Evolutionary conservation across 2,329 filamentous ascomycete genomes (phyloP).

Genomic region (Chrysosporium keratinophilum): DNA sequence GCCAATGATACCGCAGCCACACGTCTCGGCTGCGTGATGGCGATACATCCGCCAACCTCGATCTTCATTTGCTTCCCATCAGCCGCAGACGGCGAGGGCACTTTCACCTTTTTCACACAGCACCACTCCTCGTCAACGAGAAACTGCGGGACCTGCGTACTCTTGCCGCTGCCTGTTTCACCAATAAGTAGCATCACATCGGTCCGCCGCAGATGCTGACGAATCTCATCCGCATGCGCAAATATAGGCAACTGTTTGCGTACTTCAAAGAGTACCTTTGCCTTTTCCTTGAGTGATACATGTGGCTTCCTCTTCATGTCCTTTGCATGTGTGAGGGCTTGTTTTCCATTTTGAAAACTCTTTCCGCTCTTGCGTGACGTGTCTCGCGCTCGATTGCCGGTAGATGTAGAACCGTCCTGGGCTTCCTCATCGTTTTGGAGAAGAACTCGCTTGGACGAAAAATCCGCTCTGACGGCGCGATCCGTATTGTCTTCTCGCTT

Average conservation of each 20-base stretch:
- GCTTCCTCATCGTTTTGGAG: constrained; percentile 11
- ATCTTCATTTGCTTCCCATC: constrained; percentile 31
- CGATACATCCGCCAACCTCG: constrained; percentile 66
- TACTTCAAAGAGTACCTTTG: constrained; percentile 38
- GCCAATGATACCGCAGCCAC: constrained; percentile 90
- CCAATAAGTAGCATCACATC: constrained; percentile 78
- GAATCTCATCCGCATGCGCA: constrained; percentile 60
- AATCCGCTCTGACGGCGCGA: constrained; percentile 8
- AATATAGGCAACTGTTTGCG: constrained; percentile 73
- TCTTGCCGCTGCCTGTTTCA: constrained; percentile 94
- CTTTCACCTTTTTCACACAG: constrained; percentile 45
- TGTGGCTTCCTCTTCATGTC: not conserved
- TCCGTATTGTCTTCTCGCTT: constrained; percentile 23
- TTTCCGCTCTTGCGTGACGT: constrained; percentile 12
- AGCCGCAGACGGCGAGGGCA: constrained; percentile 21
- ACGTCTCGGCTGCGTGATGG: constrained; percentile 85
- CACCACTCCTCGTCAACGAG: constrained; percentile 74
- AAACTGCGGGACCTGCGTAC: constrained; percentile 91
- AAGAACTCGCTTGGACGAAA: constrained; percentile 10
- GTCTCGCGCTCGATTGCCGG: not conserved
- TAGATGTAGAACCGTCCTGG: not conserved
- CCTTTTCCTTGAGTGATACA: constrained; percentile 32
- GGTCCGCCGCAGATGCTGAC: constrained; percentile 49
- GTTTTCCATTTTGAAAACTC: not conserved
- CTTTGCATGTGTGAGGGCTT: not conserved